phyloP scores from a whole-genome alignment of 2,329 filamentous ascomycete species.

The Cladophialophora exuberans region DNA sequence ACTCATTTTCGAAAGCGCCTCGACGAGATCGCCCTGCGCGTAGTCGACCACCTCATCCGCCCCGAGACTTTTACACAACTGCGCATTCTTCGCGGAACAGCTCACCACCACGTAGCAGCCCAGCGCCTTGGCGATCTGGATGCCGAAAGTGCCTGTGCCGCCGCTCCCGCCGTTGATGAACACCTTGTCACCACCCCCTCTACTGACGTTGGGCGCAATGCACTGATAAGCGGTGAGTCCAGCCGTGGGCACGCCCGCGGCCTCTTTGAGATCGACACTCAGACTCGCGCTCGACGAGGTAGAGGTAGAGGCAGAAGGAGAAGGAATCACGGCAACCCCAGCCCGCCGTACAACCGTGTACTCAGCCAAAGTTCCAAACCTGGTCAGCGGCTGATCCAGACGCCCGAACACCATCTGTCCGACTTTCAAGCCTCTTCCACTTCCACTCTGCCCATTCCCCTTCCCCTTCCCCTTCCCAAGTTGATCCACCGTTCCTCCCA shows the following conservation, averaged over 20 bases:
- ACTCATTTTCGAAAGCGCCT: slow-evolving; percentile 46
- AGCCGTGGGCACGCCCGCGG: slow-evolving; percentile 50
- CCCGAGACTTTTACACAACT: slow-evolving; percentile 61
- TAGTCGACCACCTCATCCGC: slow-evolving; percentile 69
- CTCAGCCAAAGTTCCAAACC: slow-evolving; percentile 50
- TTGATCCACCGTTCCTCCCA: too few relatives aligned
- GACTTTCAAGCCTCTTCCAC: slow-evolving; percentile 33
- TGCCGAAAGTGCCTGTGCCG: slow-evolving; percentile 62
- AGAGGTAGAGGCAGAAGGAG: too few relatives aligned
- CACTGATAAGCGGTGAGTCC: slow-evolving; percentile 54
- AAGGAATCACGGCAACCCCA: slow-evolving; percentile 46
- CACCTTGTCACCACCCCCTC: slow-evolving; percentile 53
- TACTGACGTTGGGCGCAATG: slow-evolving; percentile 50
- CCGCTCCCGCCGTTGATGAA: slow-evolving; percentile 69
- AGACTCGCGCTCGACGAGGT: too few relatives aligned
- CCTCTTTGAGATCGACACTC: slow-evolving; percentile 47
- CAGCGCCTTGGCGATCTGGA: slow-evolving; percentile 65
- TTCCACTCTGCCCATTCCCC: too few relatives aligned
- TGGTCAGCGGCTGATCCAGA: slow-evolving; percentile 34
- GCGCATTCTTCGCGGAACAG: slow-evolving; percentile 62
- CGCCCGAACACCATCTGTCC: slow-evolving; percentile 54
- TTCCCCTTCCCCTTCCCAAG: too few relatives aligned
- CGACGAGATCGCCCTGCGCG: slow-evolving; percentile 52
- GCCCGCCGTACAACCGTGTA: slow-evolving; percentile 44
- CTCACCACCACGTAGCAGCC: slow-evolving; percentile 63